Base-by-base conservation (phyloP, 31 red algal genomes). In the Odonthalia washingtoniensis region DNA sequence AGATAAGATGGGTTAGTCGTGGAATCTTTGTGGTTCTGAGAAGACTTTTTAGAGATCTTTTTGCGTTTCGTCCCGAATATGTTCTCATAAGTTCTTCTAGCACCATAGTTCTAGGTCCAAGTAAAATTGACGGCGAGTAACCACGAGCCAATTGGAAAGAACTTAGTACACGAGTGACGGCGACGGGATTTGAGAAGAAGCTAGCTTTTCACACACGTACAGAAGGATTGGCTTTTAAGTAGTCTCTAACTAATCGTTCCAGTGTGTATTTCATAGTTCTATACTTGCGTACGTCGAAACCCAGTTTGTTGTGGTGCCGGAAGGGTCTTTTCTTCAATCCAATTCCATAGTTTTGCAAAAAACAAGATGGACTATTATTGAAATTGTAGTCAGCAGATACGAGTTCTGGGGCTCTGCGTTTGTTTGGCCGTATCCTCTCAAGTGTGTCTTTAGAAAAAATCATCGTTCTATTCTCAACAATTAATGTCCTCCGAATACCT, bases 301-400 rank as follows among this genome's bases (percentile, higher is more conserved):
- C 74, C 32, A 33, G 68, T 36, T 69, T 77, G 1, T 79, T 88
- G 27, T 78, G 74, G 62, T 62, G 39, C 21, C 85, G 44, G 5
- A 60, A 12, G 4, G 85, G 57, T 42, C 85, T 18, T 6, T 46
- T 27, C 66, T 88, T 87, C 0, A 88, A 77, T 12, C 30, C 32
- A 12, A 88, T 88, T 33, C 68, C 66, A 30, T 69, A 32, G 6
- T 3, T 27, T 24, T 39, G 35, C 2, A 88, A 62, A 36, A 69
- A 41, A 1, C 0, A 36, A 21, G 77, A 46, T 0, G 46, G 24
- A 40, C 0, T 45, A 2, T 37, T 34, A 34, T 65, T 67, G 32
- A 69, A 69, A 69, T 88, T 41, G 40, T 78, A 45, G 62, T 79
- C 85, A 3, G 74, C 85, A 5, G 74, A 88, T 46, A 84, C 12